Evolutionary conservation across 345 rosid species (phyloP), one percentile per base, ranked within the genome.

Genomic region (Eucalyptus tenuipes): DNA sequence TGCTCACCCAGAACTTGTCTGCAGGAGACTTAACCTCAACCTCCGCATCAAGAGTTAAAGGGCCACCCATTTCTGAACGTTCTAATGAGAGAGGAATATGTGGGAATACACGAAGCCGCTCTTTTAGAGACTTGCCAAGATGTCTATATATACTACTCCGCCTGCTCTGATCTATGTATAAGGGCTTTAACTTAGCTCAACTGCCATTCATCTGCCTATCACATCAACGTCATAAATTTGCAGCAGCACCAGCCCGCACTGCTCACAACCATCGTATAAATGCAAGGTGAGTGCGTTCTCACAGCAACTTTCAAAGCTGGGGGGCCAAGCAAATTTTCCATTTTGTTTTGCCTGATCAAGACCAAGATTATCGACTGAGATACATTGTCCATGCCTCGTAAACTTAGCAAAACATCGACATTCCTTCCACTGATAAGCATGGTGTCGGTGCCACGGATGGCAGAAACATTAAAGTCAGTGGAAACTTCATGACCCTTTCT

Each of bases 21-120:
- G 97, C 92, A 2, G 92, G 71, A 85, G 97, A 96, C 92, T 96
- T 95, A 80, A 96, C 89, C 88, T 96, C 99, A 64, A 96, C 91
- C 27, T 95, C 98, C 16, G 95, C 98, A 18, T 95, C 92, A 88
- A 97, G 94, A 87, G 92, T 94, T 85, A 15, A 81, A 29, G 93
- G 84, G 47, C 84, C 61, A 49, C 94, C 96, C 98, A 96, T 96
- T 89, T 66, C 17, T 27, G 4, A n/a, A 27, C 55, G 33, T 29
- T 27, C 29, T 13, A 29, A 10, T 1, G 17, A 68, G 81, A 40
- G 40, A 45, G 68, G 53, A 48, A n/a, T 52, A 49, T 44, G 11
- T n/a, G 33, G 45, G 49, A 75, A 24, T 11, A 40, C 47, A 20
- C 47, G 3, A 75, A 75, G 47, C 24, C 29, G 22, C 84, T 20